These are phyloP conservation scores for Pleurozium schreberi DNA, from an alignment of 225 moss, liverwort and hornwort genomes.

Conservation along the genomic window DNA sequence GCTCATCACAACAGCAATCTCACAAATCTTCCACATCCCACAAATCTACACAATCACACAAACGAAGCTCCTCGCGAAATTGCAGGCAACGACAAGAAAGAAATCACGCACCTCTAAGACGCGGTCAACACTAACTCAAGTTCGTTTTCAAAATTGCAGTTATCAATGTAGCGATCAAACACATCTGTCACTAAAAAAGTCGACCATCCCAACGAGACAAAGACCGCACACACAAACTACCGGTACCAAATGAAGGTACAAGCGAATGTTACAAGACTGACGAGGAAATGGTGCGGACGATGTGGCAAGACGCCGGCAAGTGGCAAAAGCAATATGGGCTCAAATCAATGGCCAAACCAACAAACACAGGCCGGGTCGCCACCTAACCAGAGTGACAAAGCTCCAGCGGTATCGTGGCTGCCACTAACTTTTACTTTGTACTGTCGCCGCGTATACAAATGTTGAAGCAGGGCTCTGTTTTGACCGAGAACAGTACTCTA, in stretches of 20 bases:
- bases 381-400: background rate
- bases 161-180: background rate
- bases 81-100: background rate
- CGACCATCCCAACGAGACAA: background rate
- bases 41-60: background rate
- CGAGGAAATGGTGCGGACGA: background rate
- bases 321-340: background rate
- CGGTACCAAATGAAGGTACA: background rate
- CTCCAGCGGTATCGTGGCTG: background rate
- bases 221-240: background rate
- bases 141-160: background rate
- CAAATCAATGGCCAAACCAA: background rate
- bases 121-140: background rate
- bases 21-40: background rate
- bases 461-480: background rate
- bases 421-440: conserved; percentile 2
- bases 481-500: background rate
- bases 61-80: background rate
- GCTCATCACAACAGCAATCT: background rate
- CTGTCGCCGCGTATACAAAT: background rate
- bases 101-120: background rate
- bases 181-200: background rate
- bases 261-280: background rate
- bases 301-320: background rate
- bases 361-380: background rate